These are phyloP conservation scores for Basidiobolus meristosporus DNA, from an alignment of 371 early-diverging fungal genomes.

Conservation along the genomic window DNA sequence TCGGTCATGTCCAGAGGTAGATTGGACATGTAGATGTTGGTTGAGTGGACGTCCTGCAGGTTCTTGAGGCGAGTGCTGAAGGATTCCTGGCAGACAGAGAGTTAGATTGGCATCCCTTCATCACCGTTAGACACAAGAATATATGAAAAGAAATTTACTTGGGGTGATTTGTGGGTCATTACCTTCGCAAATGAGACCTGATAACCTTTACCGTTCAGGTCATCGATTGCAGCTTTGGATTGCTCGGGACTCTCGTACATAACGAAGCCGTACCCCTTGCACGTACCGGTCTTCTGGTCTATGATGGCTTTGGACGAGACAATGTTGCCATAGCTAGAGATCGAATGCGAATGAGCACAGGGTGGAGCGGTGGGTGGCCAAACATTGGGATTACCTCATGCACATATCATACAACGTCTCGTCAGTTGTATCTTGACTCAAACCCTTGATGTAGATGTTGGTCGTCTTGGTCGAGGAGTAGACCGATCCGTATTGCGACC, in stretches of 20 bases:
- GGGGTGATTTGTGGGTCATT: slow-evolving; percentile 13
- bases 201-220: slow-evolving; percentile 37
- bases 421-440: slow-evolving; percentile 52
- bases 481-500: background rate
- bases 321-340: slow-evolving; percentile 50
- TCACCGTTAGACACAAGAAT: background rate
- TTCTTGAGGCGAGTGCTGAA: slow-evolving; percentile 54
- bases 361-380: background rate
- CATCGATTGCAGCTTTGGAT: slow-evolving; percentile 44
- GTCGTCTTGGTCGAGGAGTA: slow-evolving; percentile 5
- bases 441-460: slow-evolving; percentile 73
- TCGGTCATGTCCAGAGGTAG: slow-evolving; percentile 54
- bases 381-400: slow-evolving; percentile 17
- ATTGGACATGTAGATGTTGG: slow-evolving; percentile 73
- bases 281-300: slow-evolving; percentile 55
- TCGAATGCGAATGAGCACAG: background rate
- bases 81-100: slow-evolving; percentile 27
- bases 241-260: slow-evolving; percentile 60
- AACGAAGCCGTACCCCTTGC: slow-evolving; percentile 85
- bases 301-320: slow-evolving; percentile 70
- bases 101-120: background rate
- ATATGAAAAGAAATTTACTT: background rate
- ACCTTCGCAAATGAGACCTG: slow-evolving; percentile 62
- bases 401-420: slow-evolving; percentile 48
- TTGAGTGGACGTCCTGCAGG: slow-evolving; percentile 53